phyloP scores from a whole-genome alignment of 163 green algal genomes.

The Dunaliella salina region DNA sequence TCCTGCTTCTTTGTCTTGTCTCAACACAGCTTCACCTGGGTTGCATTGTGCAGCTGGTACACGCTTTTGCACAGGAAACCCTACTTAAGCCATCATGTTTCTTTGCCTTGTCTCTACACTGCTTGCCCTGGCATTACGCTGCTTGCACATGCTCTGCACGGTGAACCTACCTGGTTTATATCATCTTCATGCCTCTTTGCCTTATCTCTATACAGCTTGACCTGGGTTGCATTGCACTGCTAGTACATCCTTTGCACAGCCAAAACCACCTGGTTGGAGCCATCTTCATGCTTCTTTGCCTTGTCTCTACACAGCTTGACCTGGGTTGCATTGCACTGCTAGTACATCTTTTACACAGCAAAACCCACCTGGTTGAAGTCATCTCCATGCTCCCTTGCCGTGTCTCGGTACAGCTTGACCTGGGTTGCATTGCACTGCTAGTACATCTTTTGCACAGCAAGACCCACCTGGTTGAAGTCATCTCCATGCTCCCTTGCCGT shows the following conservation, averaged over 20 bases:
- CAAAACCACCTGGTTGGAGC: conserved; percentile 48
- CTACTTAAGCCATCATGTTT: conserved; percentile 47
- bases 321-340: too few species aligned
- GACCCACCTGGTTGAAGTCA: conserved; percentile 46
- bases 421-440: too few species aligned
- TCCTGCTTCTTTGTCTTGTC: too few species aligned
- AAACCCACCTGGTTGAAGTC: conserved; percentile 47
- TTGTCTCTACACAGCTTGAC: too few species aligned
- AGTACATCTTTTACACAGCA: too few species aligned
- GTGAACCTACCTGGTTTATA: conserved; percentile 52
- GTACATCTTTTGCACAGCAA: too few species aligned
- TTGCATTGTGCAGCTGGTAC: too few species aligned
- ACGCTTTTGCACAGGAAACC: too few species aligned
- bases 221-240: conserved; percentile 57
- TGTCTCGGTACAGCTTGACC: too few species aligned
- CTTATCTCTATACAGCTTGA: conserved; percentile 48
- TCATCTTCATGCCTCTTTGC: conserved; percentile 54
- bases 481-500: conserved; percentile 54
- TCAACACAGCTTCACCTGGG: too few species aligned
- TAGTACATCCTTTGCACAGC: conserved; percentile 64
- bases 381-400: conserved; percentile 51
- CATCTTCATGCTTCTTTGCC: conserved; percentile 53
- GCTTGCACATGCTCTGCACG: conserved; percentile 58
- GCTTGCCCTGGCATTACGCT: conserved; percentile 54
- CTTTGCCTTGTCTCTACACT: conserved; percentile 50